Percentiles rank a stretch among this genome's conserved stretches.
phyloP scores from a whole-genome alignment of 257 asterid species.

The Solanum commersonii region DNA sequence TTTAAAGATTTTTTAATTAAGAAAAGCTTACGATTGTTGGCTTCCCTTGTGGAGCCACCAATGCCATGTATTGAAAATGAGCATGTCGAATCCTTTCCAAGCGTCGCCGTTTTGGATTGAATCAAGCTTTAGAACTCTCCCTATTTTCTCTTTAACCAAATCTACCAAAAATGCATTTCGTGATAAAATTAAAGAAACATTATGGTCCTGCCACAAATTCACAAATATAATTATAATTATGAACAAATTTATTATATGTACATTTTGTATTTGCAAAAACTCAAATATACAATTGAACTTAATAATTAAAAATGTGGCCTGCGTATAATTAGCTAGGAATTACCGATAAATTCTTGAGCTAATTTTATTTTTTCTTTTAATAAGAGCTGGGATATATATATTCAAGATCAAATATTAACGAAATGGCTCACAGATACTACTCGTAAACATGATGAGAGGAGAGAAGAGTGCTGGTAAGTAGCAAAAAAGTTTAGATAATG shows the following conservation, averaged over 20 bases:
- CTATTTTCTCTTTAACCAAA: constrained; percentile 27
- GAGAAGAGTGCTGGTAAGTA: neutral
- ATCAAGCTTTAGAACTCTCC: constrained; percentile 49
- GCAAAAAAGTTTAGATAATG: neutral
- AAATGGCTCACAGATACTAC: neutral
- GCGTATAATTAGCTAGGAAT: neutral
- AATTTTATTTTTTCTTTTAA: too few relatives aligned
- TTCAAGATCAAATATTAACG: neutral
- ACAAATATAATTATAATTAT: too few relatives aligned
- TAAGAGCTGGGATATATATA: too few relatives aligned
- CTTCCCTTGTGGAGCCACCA: constrained; percentile 88
- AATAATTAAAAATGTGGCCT: too few relatives aligned
- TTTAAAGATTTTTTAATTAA: neutral
- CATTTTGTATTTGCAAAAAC: too few relatives aligned
- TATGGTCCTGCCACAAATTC: constrained; percentile 35
- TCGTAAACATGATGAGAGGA: neutral
- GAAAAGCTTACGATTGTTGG: constrained; percentile 35
- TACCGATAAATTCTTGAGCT: too few relatives aligned
- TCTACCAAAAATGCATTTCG: constrained; percentile 64
- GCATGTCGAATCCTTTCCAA: constrained; percentile 67
- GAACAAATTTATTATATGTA: too few relatives aligned
- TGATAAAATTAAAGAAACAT: constrained; percentile 42
- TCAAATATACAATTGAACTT: too few relatives aligned
- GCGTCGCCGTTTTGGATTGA: constrained; percentile 48
- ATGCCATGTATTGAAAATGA: constrained; percentile 75